Evolutionary conservation across 371 early-diverging fungal genomes (phyloP).

Genomic region (Parasitella parasitica): DNA sequence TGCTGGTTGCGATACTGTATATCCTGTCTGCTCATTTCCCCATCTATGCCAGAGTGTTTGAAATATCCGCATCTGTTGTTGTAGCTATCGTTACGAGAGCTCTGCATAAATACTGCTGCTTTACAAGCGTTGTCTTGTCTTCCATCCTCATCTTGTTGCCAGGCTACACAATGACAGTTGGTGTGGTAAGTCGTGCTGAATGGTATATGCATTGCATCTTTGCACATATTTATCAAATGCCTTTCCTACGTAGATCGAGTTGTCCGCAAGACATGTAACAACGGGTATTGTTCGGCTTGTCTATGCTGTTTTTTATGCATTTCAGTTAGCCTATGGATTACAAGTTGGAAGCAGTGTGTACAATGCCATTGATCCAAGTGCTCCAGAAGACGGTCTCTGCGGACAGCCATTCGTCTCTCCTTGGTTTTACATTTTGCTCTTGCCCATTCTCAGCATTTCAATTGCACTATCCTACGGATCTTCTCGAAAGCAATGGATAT

Average conservation of each 20-base stretch:
- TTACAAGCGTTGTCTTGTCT: constrained; percentile 39
- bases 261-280: constrained; percentile 71
- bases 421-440: constrained; percentile 37
- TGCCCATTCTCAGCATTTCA: constrained; percentile 36
- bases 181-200: constrained; percentile 40
- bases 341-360: constrained; percentile 61
- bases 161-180: constrained; percentile 68
- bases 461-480: constrained; percentile 46
- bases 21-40: constrained; percentile 33
- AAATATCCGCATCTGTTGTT: constrained; percentile 37
- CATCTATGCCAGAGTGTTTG: constrained; percentile 44
- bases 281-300: constrained; percentile 81
- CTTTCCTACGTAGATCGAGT: constrained; percentile 40
- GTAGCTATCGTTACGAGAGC: constrained; percentile 40
- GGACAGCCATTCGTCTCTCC: constrained; percentile 23
- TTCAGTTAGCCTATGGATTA: constrained; percentile 77
- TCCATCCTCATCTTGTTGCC: constrained; percentile 63
- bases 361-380: constrained; percentile 27
- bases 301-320: constrained; percentile 74
- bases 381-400: constrained; percentile 30
- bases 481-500: constrained; percentile 34
- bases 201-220: background rate
- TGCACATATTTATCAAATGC: background rate
- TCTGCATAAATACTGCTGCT: constrained; percentile 36
- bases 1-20: constrained; percentile 31